Percentiles rank a stretch among this genome's conserved stretches.
phyloP scores from a whole-genome alignment of 2,329 filamentous ascomycete species.

The Teratosphaeriaceae sp. region DNA sequence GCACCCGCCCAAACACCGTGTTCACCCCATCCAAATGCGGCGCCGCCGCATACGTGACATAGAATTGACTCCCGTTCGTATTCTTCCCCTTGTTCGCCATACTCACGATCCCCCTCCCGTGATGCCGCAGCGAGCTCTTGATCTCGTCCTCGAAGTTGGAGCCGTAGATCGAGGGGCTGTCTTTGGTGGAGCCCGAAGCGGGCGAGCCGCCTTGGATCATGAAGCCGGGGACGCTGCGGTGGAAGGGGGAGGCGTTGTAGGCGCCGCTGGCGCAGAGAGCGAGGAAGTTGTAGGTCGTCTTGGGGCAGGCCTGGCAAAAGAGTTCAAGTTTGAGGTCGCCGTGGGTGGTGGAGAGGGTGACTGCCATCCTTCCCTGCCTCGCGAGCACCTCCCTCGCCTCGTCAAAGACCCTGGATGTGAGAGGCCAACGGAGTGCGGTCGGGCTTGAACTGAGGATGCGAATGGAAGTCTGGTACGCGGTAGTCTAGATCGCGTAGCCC shows the following conservation, averaged over 20 bases:
- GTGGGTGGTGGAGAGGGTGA: slow-evolving; percentile 72
- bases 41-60: slow-evolving; percentile 69
- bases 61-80: slow-evolving; percentile 90
- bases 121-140: slow-evolving; percentile 69
- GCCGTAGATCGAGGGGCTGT: slow-evolving; percentile 62
- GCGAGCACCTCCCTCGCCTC: too few relatives aligned
- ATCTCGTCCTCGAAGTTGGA: slow-evolving; percentile 71
- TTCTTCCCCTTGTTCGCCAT: slow-evolving; percentile 95
- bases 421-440: too few relatives aligned
- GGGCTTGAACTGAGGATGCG: too few relatives aligned
- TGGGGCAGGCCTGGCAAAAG: slow-evolving; percentile 91
- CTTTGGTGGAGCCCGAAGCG: slow-evolving; percentile 34
- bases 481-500: too few relatives aligned
- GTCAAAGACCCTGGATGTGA: too few relatives aligned
- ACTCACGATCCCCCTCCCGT: slow-evolving; percentile 80
- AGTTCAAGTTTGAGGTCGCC: slow-evolving; percentile 93
- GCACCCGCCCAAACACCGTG: slow-evolving; percentile 71
- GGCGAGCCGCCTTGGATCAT: slow-evolving; percentile 70
- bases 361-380: too few relatives aligned
- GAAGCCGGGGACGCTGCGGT: slow-evolving; percentile 73
- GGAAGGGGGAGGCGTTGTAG: slow-evolving; percentile 69
- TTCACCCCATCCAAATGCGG: slow-evolving; percentile 78
- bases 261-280: slow-evolving; percentile 74
- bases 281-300: slow-evolving; percentile 86
- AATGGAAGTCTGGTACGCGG: too few relatives aligned